phyloP scores from a whole-genome alignment of 306 rosid genomes.

The Benincasa hispida region DNA sequence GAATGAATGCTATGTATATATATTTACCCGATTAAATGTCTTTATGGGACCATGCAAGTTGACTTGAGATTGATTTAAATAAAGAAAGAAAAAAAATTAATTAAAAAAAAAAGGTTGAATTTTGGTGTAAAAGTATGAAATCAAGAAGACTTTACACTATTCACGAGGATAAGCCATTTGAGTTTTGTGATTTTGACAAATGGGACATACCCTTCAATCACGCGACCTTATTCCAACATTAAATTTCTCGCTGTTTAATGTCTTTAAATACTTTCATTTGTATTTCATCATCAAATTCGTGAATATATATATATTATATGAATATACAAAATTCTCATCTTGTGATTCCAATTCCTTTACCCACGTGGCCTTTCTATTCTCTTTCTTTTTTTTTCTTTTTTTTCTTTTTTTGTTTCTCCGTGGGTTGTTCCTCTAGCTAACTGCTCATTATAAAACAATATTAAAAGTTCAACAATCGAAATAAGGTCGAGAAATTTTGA shows the following conservation, averaged over 20 bases:
- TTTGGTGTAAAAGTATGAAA: not conserved
- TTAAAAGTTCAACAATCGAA: no score
- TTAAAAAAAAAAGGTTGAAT: not conserved
- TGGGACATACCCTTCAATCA: constrained; percentile 3
- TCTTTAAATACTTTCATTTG: not conserved
- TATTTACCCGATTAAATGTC: not conserved
- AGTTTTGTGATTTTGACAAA: constrained; percentile 7
- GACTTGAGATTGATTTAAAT: not conserved
- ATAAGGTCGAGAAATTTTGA: no score
- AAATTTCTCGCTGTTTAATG: not conserved
- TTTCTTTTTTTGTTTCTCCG: not conserved
- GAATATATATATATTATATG: not conserved
- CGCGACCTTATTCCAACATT: constrained; percentile 5
- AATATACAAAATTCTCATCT: not conserved
- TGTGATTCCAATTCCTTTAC: not conserved
- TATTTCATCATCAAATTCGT: not conserved
- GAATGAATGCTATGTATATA: not conserved
- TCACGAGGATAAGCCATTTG: constrained; percentile 2
- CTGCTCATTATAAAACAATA: no score
- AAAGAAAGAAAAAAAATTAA: not conserved
- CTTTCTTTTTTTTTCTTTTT: not conserved
- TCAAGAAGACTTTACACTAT: not conserved
- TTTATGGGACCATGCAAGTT: not conserved
- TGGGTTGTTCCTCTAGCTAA: not conserved
- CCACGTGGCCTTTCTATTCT: not conserved